Conservation (phyloP, 768 basidiomycete genomes). For the Gloeophyllum trabeum region DNA sequence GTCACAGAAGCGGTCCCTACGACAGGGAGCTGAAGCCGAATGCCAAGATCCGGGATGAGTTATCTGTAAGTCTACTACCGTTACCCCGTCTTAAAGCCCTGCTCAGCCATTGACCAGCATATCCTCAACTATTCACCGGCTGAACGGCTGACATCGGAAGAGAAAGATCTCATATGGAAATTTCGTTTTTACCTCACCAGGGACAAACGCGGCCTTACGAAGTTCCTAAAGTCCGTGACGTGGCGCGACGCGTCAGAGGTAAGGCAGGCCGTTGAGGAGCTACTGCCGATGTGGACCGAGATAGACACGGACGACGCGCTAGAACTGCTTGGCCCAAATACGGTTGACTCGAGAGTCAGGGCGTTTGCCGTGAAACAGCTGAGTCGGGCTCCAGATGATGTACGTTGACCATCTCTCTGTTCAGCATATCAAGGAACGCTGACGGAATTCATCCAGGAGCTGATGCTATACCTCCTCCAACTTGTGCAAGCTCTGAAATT, state of each 20-base stretch:
- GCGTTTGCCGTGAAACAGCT: conserved; percentile 92
- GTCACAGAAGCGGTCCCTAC: conserved; percentile 89
- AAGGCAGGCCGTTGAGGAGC: conserved; percentile 93
- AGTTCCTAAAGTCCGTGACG: conserved; percentile 95
- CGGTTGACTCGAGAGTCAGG: conserved; percentile 83
- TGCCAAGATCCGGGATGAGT: conserved; percentile 87
- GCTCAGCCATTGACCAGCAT: conserved; percentile 33
- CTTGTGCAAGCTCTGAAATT: conserved; percentile 98
- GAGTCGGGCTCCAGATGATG: conserved; percentile 89
- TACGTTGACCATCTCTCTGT: conserved; percentile 21
- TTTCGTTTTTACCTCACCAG: conserved; percentile 95
- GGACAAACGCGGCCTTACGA: conserved; percentile 90
- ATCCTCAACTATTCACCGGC: conserved; percentile 90
- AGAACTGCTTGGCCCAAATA: conserved; percentile 85
- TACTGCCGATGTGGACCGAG: conserved; percentile 94
- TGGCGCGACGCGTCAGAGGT: conserved; percentile 96
- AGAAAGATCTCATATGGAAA: conserved; percentile 97
- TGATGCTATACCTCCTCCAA: conserved; percentile 86
- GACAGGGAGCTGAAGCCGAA: conserved; percentile 96
- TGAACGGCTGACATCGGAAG: conserved; percentile 74
- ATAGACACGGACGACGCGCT: conserved; percentile 95
- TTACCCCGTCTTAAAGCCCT: not conserved
- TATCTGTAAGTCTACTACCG: conserved; percentile 46
- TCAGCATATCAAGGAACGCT: too few relatives aligned
- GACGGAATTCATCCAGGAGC: conserved; percentile 44